Evolutionary conservation across 176 grass and related monocot genomes (phyloP), one percentile per base, ranked within the genome.

Genomic region (Raddia guianensis): DNA sequence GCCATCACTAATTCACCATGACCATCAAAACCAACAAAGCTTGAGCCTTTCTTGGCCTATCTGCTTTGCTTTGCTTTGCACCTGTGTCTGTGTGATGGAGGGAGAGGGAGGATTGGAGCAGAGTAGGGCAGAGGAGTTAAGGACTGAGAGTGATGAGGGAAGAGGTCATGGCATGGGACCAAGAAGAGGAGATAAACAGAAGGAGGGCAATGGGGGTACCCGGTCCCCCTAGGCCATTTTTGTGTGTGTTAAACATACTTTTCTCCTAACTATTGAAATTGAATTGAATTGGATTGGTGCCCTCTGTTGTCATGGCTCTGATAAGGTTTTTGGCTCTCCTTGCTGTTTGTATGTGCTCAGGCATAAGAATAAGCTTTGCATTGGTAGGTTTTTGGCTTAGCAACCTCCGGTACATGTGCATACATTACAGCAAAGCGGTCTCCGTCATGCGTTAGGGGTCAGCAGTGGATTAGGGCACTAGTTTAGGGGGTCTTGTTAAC

Each of bases 391-490:
- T 21, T 21, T 8, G 8, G 0, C 12, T 63, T 34, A 7, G 21
- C 68, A 63, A 51, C 55, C 27, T 58, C 55, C 43, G 14, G 52
- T 62, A 60, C 57, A 12, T 60, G 5, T 9, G 14, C 80, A 33
- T 14, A 50, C 81, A 10, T 44, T 14, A 50, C 46, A 60, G 52
- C 44, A 40, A 40, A 40, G 37, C 37, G 18, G 54, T 35, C 12
- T 46, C 10, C 21, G 64, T 85, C 87, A 85, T 40, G 48, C 65
- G 13, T 32, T 70, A 5, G 73, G 72, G 79, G 57, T 42, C 3
- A 5, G 58, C 40, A 67, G 66, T 73, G 74, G 86, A 83, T 82
- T 77, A 82, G 35, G 72, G 72, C 63, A 19, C 14, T 8, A 33
- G 1, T 87, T 70, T 49, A 72, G 81, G 72, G 68, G 51, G 46